A percentile compares a stretch with the other conserved stretches of the same genome.
phyloP scores from a whole-genome alignment of 306 rosid species.

The Pterocarpus macrocarpus region DNA sequence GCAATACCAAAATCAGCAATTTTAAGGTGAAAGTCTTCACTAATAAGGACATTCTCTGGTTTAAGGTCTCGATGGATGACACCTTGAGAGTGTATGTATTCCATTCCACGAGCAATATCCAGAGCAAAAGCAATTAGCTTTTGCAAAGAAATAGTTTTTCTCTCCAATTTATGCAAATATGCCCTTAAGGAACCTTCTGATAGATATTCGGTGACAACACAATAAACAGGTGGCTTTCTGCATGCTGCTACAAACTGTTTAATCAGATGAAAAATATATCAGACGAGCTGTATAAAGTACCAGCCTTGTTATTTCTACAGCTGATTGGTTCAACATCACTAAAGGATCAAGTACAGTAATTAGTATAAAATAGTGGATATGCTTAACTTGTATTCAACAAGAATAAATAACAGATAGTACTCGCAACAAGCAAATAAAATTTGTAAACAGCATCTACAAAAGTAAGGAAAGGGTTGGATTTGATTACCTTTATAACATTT shows the following conservation, averaged over 20 bases:
- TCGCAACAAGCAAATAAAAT: not conserved
- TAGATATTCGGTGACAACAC: conserved; percentile 88
- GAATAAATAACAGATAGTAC: conserved; percentile 42
- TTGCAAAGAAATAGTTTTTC: conserved; percentile 62
- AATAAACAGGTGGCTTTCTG: conserved; percentile 88
- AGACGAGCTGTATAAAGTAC: conserved; percentile 31
- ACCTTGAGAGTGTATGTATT: conserved; percentile 87
- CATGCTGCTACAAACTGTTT: conserved; percentile 88
- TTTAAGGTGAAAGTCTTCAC: conserved; percentile 71
- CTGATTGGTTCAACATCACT: conserved; percentile 29
- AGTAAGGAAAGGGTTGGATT: conserved; percentile 34
- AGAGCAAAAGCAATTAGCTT: conserved; percentile 72
- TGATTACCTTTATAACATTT: conserved; percentile 80
- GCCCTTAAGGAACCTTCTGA: conserved; percentile 89
- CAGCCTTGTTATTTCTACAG: conserved; percentile 13
- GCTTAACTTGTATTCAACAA: conserved; percentile 21
- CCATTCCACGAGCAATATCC: conserved; percentile 94
- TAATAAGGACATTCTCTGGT: conserved; percentile 90
- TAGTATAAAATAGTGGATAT: conserved; percentile 9
- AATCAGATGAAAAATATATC: conserved; percentile 52
- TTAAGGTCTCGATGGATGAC: conserved; percentile 92
- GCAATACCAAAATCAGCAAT: conserved; percentile 98
- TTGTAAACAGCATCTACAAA: conserved; percentile 2
- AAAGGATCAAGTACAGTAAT: conserved; percentile 32
- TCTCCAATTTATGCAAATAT: conserved; percentile 80